Conservation (phyloP, 148 eudicot genomes). For the Tetragonia tetragonoides region DNA sequence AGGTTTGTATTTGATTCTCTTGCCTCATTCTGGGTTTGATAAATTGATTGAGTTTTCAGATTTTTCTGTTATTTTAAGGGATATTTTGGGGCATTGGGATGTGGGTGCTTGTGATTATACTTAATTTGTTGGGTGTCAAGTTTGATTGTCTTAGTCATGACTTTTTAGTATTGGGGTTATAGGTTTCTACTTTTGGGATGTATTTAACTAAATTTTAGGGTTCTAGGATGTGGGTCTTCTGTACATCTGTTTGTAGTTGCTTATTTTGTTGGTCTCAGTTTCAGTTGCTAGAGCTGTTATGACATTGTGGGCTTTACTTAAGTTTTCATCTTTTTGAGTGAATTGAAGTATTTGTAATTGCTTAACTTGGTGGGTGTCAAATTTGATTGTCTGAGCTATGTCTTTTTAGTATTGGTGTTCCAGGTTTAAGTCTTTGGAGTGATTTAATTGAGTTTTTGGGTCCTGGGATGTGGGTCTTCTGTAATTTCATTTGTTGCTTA, state of each 20-base stretch:
- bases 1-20: slow-evolving; percentile 38
- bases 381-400: not conserved
- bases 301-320: too few relatives aligned
- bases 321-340: too few relatives aligned
- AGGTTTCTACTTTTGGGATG: not conserved
- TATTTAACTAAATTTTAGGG: not conserved
- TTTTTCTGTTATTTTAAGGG: not conserved
- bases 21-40: not conserved
- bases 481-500: slow-evolving; percentile 4
- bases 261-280: not conserved
- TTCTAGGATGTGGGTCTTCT: slow-evolving; percentile 8
- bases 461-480: slow-evolving; percentile 11
- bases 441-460: not conserved
- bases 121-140: not conserved
- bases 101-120: not conserved
- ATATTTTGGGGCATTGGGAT: not conserved
- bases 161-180: not conserved
- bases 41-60: not conserved
- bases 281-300: too few relatives aligned
- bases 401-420: not conserved
- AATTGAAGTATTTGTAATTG: not conserved
- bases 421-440: not conserved
- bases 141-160: not conserved
- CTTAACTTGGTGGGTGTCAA: not conserved
- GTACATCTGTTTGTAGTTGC: not conserved